Percentiles rank a stretch among this genome's conserved stretches.
These are phyloP conservation scores for Saitozyma sp. DNA, from an alignment of 768 basidiomycete species.

Conservation along the genomic window DNA sequence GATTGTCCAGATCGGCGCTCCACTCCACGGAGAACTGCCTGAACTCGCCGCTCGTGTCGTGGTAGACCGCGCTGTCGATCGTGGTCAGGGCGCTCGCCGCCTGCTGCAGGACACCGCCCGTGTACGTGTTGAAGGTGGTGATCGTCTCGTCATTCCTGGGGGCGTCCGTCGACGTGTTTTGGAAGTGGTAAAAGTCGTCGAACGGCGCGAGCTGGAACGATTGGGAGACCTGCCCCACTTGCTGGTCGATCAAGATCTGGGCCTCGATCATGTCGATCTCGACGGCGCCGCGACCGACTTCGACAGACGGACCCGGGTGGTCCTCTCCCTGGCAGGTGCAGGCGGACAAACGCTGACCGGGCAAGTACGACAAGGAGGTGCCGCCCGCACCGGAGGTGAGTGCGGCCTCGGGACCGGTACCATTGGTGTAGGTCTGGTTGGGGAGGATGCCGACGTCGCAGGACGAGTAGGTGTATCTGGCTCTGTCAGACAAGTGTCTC, in stretches of 20 bases:
- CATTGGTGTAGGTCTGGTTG: constrained; percentile 46
- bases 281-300: constrained; percentile 71
- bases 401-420: constrained; percentile 39
- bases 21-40: constrained; percentile 57
- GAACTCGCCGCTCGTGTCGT: constrained; percentile 32
- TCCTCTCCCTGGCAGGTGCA: constrained; percentile 84
- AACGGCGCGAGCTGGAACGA: constrained; percentile 71
- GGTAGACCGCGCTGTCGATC: constrained; percentile 34
- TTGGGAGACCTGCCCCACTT: constrained; percentile 62
- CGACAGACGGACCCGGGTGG: constrained; percentile 78
- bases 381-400: constrained; percentile 44
- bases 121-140: constrained; percentile 53
- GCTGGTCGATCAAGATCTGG: constrained; percentile 67
- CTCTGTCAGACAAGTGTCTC: not conserved
- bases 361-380: constrained; percentile 49
- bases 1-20: constrained; percentile 42
- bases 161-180: constrained; percentile 42
- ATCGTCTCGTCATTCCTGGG: constrained; percentile 46
- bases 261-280: constrained; percentile 94
- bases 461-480: constrained; percentile 44
- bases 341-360: constrained; percentile 57
- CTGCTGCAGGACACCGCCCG: constrained; percentile 59
- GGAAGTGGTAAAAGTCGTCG: constrained; percentile 56
- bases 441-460: constrained; percentile 46
- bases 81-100: constrained; percentile 60